These are phyloP conservation scores for Alternaria triticina DNA, from an alignment of 2,329 filamentous ascomycete species.

Conservation along the genomic window DNA sequence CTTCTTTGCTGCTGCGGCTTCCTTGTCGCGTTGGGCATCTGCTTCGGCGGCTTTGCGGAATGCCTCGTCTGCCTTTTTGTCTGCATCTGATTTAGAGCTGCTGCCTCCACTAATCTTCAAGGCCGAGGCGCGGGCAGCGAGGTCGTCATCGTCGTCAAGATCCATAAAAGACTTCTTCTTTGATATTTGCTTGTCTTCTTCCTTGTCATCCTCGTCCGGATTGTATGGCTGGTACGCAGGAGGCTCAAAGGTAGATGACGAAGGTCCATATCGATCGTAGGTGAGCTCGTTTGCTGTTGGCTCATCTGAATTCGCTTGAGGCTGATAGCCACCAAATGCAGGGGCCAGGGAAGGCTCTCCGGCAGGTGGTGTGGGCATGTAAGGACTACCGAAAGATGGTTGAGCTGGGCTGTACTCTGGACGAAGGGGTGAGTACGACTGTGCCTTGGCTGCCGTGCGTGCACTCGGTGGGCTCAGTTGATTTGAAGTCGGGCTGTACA, in stretches of 20 bases:
- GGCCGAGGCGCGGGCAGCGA: constrained; percentile 59
- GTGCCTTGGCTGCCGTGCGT: constrained; percentile 33
- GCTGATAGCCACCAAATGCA: constrained; percentile 36
- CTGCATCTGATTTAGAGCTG: constrained; percentile 51
- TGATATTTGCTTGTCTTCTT: constrained; percentile 53
- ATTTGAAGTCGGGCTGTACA: constrained; percentile 40
- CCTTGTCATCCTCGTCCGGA: constrained; percentile 57
- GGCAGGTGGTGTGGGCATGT: constrained; percentile 35
- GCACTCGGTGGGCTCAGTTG: constrained; percentile 39
- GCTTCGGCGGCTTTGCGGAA: constrained; percentile 82
- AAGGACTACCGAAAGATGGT: constrained; percentile 37
- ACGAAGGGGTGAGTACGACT: constrained; percentile 42
- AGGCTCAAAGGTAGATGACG: constrained; percentile 36
- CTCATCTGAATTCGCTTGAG: constrained; percentile 34
- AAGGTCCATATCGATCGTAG: constrained; percentile 41
- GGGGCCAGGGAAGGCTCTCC: constrained; percentile 28
- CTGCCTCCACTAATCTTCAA: constrained; percentile 46
- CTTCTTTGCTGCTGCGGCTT: constrained; percentile 53
- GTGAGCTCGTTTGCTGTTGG: constrained; percentile 18
- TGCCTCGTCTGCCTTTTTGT: constrained; percentile 82
- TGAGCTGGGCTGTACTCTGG: constrained; percentile 31
- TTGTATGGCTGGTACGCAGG: constrained; percentile 56
- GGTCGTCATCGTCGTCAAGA: constrained; percentile 77
- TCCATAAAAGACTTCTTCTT: constrained; percentile 80
- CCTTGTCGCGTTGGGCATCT: constrained; percentile 66